Conservation (phyloP, 345 rosid species). For the Linum tenue region DNA sequence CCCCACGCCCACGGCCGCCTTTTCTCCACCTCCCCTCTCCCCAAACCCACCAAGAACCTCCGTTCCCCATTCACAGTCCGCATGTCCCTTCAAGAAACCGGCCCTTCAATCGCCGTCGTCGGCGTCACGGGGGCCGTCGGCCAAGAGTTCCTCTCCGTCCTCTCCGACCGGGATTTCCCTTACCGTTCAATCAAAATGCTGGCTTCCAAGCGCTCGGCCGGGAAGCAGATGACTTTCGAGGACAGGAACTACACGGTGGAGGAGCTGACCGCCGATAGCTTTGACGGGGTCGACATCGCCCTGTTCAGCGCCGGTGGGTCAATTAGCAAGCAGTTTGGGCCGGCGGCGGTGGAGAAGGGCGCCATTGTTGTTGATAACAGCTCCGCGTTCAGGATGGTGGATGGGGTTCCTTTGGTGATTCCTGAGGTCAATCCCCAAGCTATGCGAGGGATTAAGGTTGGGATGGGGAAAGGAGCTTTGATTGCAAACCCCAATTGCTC, state of each 20-base stretch:
- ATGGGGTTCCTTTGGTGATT: conserved; percentile 74
- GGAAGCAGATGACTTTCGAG: conserved; percentile 54
- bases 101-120: conserved; percentile 77
- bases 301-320: conserved; percentile 93
- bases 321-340: conserved; percentile 74
- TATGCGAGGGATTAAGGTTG: conserved; percentile 58
- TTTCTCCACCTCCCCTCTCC: conserved; percentile 27
- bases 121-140: conserved; percentile 96
- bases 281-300: conserved; percentile 74
- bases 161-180: conserved; percentile 80
- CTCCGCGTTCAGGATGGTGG: conserved; percentile 87
- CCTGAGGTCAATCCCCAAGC: conserved; percentile 98
- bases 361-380: conserved; percentile 88
- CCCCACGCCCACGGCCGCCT: conserved; percentile 11
- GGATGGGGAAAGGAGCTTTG: conserved; percentile 68
- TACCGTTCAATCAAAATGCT: conserved; percentile 17
- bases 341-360: conserved; percentile 68
- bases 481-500: conserved; percentile 96
- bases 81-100: conserved; percentile 74
- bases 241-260: conserved; percentile 21
- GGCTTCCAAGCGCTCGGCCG: conserved; percentile 97
- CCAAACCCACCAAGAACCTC: neutral
- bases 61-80: conserved; percentile 36
- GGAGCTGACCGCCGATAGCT: conserved; percentile 56
- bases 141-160: conserved; percentile 80